phyloP scores from a whole-genome alignment of 148 eudicot species.

The Rhododendron henanense region DNA sequence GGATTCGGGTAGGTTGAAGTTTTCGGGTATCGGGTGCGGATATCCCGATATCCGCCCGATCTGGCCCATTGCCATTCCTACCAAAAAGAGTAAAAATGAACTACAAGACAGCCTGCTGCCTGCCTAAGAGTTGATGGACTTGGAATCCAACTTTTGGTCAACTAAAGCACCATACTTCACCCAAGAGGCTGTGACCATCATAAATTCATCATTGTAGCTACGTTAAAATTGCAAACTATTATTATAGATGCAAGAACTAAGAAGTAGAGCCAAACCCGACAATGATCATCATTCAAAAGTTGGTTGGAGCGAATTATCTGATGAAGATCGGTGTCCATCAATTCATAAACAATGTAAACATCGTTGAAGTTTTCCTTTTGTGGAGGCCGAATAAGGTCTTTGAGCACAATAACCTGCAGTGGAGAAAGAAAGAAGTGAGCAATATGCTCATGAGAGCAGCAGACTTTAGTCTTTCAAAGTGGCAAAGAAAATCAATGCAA shows the following conservation, averaged over 20 bases:
- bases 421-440: not conserved
- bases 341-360: constrained; percentile 52
- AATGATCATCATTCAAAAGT: constrained; percentile 44
- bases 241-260: constrained; percentile 10
- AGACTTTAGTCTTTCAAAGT: not conserved
- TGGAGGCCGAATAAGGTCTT: constrained; percentile 52
- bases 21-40: no score
- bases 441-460: not conserved
- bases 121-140: not conserved
- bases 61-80: no score
- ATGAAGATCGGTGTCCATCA: constrained; percentile 51
- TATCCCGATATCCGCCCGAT: no score
- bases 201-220: not conserved
- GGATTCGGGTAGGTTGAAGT: no score
- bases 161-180: constrained; percentile 1
- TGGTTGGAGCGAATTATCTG: constrained; percentile 53
- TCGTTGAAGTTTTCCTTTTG: constrained; percentile 42
- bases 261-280: constrained; percentile 35
- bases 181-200: not conserved
- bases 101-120: not conserved
- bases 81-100: not conserved
- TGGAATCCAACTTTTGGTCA: not conserved
- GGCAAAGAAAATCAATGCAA: not conserved
- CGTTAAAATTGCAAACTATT: not conserved
- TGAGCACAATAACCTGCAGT: constrained; percentile 42